Evolutionary conservation across 1,284 basidiomycete genomes (phyloP), one percentile per base, ranked within the genome.

Genomic region (Boletus albobrunnescens): DNA sequence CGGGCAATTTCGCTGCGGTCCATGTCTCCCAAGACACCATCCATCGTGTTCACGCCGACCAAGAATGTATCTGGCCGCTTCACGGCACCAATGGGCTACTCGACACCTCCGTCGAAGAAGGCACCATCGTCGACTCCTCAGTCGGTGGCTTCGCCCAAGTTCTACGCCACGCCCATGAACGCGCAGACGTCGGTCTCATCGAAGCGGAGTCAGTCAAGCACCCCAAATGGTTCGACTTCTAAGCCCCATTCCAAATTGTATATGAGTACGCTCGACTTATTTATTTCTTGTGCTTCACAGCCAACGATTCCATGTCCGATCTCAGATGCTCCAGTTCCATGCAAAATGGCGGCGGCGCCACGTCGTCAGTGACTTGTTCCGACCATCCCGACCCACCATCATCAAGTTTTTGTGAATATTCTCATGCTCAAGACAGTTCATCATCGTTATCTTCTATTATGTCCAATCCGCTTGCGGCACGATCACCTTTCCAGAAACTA

Each of bases 221-320:
- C 54, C 48, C 55, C 53, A 67, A 76, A 81, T 73, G 79, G 81
- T 81, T 80, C 76, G 78, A 69, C 68, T 52, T 72, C 69, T 72
- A 72, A 71, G 59, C 71, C 74, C 69, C 70, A 69, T 63, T 68
- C 68, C 48, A 62, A 53, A 56, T 53, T 55, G 60, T 57, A 62
- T 50, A 70, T 67, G 65, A 71, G 79, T 80, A 77, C 73, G 77
- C 77, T 67, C 70, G 69, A 71, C 78, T 78, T 61, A 78, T 75
- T 65, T 54, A 41, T 62, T 55, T 57, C 53, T 63, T 56, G 49
- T 57, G 59, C 58, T 63, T 57, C 58, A 63, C 68, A 72, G 70
- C 58, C 63, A 66, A 68, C 58, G 49, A 60, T 49, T 32, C 63
- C 57, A 64, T 66, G 55, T 68, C 71, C 62, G 54, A 66, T 53